A percentile compares a stretch with the other conserved stretches of the same genome.
Evolutionary conservation across 495 filamentous ascomycete genomes (phyloP).

Genomic region (Daldinia decipiens): DNA sequence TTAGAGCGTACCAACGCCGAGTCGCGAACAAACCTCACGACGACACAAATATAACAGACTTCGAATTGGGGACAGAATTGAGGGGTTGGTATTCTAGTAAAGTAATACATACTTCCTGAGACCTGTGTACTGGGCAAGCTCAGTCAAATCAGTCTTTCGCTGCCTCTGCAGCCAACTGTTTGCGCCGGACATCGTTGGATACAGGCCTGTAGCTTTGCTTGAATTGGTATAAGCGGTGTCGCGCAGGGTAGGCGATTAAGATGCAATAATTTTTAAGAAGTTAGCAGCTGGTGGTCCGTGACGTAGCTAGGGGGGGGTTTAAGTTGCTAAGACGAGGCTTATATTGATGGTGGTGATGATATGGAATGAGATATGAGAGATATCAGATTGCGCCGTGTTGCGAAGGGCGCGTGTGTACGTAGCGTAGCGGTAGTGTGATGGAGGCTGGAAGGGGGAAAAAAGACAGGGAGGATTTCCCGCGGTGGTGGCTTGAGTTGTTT

Average conservation of each 20-base stretch:
- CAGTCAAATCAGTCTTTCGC: conserved; percentile 82
- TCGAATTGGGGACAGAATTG: conserved; percentile 23
- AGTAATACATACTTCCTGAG: conserved; percentile 71
- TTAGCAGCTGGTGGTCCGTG: conserved; percentile 31
- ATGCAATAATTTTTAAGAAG: conserved; percentile 39
- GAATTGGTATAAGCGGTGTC: conserved; percentile 39
- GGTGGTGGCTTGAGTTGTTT: conserved; percentile 39
- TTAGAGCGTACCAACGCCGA: conserved; percentile 6
- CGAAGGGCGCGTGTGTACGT: conserved; percentile 26
- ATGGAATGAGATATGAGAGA: conserved; percentile 9
- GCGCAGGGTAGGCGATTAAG: conserved; percentile 50
- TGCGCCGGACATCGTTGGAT: conserved; percentile 53
- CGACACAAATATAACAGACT: conserved; percentile 1
- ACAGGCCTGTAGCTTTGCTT: neutral
- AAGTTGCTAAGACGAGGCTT: conserved; percentile 10
- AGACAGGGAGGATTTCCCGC: conserved; percentile 29
- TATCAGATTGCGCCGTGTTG: conserved; percentile 28
- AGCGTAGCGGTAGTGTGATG: conserved; percentile 6
- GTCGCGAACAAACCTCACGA: conserved; percentile 4
- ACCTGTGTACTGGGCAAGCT: conserved; percentile 77
- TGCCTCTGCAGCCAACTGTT: conserved; percentile 82
- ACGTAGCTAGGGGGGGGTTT: conserved; percentile 22
- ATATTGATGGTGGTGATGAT: conserved; percentile 15
- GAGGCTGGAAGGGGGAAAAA: conserved; percentile 25
- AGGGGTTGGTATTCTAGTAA: neutral